Conservation (phyloP, 2,329 filamentous ascomycete genomes). For the Fusarium brachygibbosum region DNA sequence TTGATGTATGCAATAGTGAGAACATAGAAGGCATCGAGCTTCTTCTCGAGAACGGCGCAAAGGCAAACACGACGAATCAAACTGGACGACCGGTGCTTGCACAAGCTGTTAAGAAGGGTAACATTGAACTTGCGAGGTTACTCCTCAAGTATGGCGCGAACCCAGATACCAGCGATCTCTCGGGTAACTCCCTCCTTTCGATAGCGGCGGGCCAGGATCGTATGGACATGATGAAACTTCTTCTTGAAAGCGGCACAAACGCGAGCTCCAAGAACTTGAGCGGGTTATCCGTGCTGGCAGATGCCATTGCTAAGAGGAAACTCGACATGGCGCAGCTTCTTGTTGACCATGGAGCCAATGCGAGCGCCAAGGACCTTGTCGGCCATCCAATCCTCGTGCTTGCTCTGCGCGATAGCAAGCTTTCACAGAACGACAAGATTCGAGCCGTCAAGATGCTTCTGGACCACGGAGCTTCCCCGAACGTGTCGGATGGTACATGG, state of each 20-base stretch:
- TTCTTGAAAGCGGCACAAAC: slow-evolving; percentile 55
- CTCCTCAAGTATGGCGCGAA: slow-evolving; percentile 56
- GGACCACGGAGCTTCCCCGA: slow-evolving; percentile 52
- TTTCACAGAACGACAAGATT: slow-evolving; percentile 46
- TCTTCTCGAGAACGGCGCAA: slow-evolving; percentile 51
- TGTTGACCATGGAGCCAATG: slow-evolving; percentile 53
- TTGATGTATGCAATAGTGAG: slow-evolving; percentile 47
- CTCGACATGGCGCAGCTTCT: slow-evolving; percentile 52
- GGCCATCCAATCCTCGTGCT: slow-evolving; percentile 53
- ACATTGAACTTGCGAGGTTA: slow-evolving; percentile 48
- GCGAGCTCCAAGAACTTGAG: slow-evolving; percentile 48
- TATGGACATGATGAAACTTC: slow-evolving; percentile 51
- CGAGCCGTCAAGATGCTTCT: slow-evolving; percentile 52
- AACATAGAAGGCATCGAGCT: slow-evolving; percentile 49
- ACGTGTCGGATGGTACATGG: slow-evolving; percentile 46
- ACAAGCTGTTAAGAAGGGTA: slow-evolving; percentile 47
- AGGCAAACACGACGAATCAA: slow-evolving; percentile 44
- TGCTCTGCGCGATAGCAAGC: slow-evolving; percentile 48
- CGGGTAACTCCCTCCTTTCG: slow-evolving; percentile 50
- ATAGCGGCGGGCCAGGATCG: slow-evolving; percentile 49
- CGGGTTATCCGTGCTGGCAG: slow-evolving; percentile 53
- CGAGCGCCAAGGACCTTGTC: slow-evolving; percentile 51
- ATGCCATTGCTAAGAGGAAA: slow-evolving; percentile 52
- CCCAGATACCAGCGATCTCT: slow-evolving; percentile 48
- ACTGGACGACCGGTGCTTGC: slow-evolving; percentile 50